Conservation (phyloP, 441 rosid species). For the Populus hybrid region DNA sequence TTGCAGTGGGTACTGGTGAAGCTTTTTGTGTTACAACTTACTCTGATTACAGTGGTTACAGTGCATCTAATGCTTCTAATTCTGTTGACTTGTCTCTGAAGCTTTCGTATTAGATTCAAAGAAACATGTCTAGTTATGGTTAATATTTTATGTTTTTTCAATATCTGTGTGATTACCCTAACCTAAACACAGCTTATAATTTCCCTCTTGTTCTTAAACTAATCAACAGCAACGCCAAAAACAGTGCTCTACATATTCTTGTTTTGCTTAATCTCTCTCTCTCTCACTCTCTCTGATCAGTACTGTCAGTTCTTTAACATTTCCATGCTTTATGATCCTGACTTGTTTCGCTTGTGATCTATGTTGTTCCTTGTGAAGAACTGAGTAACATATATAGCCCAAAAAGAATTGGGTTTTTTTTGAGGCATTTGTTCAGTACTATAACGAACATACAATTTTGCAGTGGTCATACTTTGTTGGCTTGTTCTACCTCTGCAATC, state of each 20-base stretch:
- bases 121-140: slow-evolving; percentile 20
- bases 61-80: slow-evolving; percentile 26
- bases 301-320: not conserved
- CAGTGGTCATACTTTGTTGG: not conserved
- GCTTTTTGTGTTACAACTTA: slow-evolving; percentile 27
- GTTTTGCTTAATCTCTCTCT: not conserved
- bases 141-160: slow-evolving; percentile 12
- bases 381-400: not conserved
- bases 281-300: not conserved
- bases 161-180: slow-evolving; percentile 33
- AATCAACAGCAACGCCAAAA: not conserved
- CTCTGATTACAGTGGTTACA: slow-evolving; percentile 16
- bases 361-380: not conserved
- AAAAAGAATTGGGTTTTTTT: no score
- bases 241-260: not conserved
- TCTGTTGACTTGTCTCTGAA: slow-evolving; percentile 80
- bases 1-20: slow-evolving; percentile 36
- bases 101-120: slow-evolving; percentile 48
- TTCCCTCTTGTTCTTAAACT: not conserved
- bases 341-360: not conserved
- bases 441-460: not conserved
- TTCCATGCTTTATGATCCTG: not conserved
- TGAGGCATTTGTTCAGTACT: not conserved
- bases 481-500: not conserved
- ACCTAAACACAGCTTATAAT: not conserved